A percentile compares a stretch with the other conserved stretches of the same genome.
Evolutionary conservation across 2,329 filamentous ascomycete species (phyloP).

Genomic region (Alternaria arbusti): DNA sequence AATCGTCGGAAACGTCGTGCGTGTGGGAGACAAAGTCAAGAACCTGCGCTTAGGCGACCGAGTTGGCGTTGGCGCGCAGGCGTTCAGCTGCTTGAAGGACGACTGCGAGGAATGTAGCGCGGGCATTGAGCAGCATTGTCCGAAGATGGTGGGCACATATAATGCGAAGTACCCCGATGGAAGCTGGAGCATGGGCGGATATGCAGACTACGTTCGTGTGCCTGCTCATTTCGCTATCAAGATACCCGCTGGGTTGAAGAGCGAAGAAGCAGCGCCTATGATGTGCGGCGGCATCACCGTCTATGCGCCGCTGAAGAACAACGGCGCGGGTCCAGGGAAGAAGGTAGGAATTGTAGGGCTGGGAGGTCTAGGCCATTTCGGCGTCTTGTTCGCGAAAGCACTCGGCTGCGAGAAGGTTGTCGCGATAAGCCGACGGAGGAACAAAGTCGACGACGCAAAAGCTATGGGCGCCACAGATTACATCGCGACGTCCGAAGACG

Average conservation of each 20-base stretch:
- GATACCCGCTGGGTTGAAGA: conserved; percentile 60
- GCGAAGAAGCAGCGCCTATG: conserved; percentile 68
- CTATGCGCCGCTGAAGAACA: conserved; percentile 71
- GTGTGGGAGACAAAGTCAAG: conserved; percentile 45
- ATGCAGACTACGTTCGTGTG: conserved; percentile 62
- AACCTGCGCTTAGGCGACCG: conserved; percentile 67
- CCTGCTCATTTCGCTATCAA: conserved; percentile 65
- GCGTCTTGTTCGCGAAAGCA: conserved; percentile 72
- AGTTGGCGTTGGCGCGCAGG: conserved; percentile 60
- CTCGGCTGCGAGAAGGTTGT: conserved; percentile 72
- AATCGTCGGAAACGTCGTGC: conserved; percentile 49
- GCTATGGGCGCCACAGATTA: conserved; percentile 71
- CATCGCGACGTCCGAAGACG: conserved; percentile 53
- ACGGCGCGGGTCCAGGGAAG: conserved; percentile 73
- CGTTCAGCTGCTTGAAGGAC: conserved; percentile 54
- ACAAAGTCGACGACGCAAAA: conserved; percentile 66
- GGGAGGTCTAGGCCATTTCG: conserved; percentile 77
- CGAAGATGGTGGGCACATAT: conserved; percentile 64
- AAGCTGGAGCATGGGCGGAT: conserved; percentile 70
- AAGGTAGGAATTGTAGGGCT: conserved; percentile 74
- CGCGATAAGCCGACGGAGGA: conserved; percentile 65
- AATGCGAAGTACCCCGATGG: conserved; percentile 63
- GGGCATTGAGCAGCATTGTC: conserved; percentile 54
- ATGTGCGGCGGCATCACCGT: conserved; percentile 80
- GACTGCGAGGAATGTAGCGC: conserved; percentile 62